These are phyloP conservation scores for Cicer judaicum DNA, from an alignment of 306 rosid species.

Conservation along the genomic window DNA sequence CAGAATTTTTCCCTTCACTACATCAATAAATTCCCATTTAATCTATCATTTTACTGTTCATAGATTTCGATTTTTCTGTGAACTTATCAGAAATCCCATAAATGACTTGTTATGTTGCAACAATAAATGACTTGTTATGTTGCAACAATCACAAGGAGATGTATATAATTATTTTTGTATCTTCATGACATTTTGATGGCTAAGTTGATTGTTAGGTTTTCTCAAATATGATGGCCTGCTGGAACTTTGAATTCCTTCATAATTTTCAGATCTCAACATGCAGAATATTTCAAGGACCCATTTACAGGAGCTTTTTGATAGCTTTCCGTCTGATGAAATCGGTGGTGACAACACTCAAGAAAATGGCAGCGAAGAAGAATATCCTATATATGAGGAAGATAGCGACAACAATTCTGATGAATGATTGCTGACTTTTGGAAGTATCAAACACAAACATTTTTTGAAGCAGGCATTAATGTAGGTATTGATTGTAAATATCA, in stretches of 20 bases:
- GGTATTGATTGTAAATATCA: no score
- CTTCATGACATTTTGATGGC: not conserved
- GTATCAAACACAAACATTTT: not conserved
- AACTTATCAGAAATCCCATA: not conserved
- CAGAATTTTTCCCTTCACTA: no score
- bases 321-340: constrained; percentile 63
- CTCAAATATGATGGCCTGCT: constrained; percentile 11
- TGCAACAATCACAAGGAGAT: not conserved
- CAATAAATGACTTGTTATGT: not conserved
- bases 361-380: constrained; percentile 69
- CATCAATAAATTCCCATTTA: no score
- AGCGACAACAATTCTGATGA: constrained; percentile 59
- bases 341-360: constrained; percentile 42
- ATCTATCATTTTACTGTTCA: no score
- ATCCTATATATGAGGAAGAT: constrained; percentile 67
- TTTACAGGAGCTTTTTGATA: constrained; percentile 83
- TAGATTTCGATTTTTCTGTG: no score
- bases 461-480: not conserved
- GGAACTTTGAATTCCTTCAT: constrained; percentile 55
- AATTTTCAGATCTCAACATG: constrained; percentile 56
- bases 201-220: constrained; percentile 7
- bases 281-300: constrained; percentile 73
- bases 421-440: constrained; percentile 31
- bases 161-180: not conserved
- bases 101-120: no score